A percentile compares a stretch with the other conserved stretches of the same genome.
phyloP scores from a whole-genome alignment of 495 filamentous ascomycete species.

The Margaritispora aquatica region DNA sequence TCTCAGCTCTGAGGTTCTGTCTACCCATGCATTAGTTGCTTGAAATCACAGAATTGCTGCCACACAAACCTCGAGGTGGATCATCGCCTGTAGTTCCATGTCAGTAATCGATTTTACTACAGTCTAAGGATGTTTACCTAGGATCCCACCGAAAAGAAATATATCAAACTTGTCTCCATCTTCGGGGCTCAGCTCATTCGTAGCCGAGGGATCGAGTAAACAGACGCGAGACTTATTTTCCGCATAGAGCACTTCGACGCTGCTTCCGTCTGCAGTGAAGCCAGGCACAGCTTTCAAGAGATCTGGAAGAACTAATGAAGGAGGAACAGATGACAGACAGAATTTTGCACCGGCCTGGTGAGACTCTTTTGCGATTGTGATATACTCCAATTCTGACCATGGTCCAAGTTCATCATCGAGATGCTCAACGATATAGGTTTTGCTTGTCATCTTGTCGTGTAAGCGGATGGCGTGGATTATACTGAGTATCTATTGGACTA shows the following conservation, averaged over 20 bases:
- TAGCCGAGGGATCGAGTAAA: slow-evolving; percentile 79
- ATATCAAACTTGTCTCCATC: slow-evolving; percentile 81
- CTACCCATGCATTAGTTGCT: slow-evolving; percentile 38
- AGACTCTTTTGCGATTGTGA: slow-evolving; percentile 76
- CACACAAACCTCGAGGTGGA: slow-evolving; percentile 74
- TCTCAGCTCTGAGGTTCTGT: slow-evolving; percentile 87
- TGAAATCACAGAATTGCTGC: neutral
- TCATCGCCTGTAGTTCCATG: slow-evolving; percentile 71
- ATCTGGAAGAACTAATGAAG: slow-evolving; percentile 57
- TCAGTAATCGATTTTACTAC: neutral
- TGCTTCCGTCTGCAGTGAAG: slow-evolving; percentile 58
- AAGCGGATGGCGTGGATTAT: neutral
- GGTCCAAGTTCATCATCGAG: slow-evolving; percentile 87
- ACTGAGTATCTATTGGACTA: neutral
- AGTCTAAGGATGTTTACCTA: slow-evolving; percentile 52
- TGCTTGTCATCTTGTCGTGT: slow-evolving; percentile 26
- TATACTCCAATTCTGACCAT: slow-evolving; percentile 91
- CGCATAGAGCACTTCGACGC: slow-evolving; percentile 74
- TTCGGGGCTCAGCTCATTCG: slow-evolving; percentile 70
- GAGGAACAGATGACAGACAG: slow-evolving; percentile 76
- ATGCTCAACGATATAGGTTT: slow-evolving; percentile 86
- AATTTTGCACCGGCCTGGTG: slow-evolving; percentile 60
- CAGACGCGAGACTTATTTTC: slow-evolving; percentile 66
- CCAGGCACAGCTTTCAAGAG: slow-evolving; percentile 51
- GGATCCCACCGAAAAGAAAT: slow-evolving; percentile 93